Percentiles rank a stretch among this genome's conserved stretches.
phyloP scores from a whole-genome alignment of 108 stramenopile genomes.

The Discostella pseudostelligera region DNA sequence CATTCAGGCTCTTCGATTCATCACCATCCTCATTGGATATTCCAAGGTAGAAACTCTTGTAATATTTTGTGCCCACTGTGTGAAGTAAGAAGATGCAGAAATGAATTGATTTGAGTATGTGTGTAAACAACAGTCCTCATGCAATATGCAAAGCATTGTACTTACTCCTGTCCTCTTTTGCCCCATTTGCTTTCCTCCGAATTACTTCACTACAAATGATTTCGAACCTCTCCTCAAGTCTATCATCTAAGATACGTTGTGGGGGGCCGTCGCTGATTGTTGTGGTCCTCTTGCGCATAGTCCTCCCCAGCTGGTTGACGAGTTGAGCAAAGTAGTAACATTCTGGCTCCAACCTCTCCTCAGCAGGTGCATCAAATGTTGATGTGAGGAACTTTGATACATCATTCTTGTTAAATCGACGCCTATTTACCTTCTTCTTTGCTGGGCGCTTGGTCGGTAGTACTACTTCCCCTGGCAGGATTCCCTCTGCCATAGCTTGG shows the following conservation, averaged over 20 bases:
- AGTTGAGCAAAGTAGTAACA: constrained; percentile 3
- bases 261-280: constrained; percentile 1
- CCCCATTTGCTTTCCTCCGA: background rate
- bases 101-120: background rate
- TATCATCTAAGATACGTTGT: background rate
- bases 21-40: background rate
- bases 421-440: background rate
- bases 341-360: constrained; percentile 4
- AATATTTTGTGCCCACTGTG: constrained; percentile 7
- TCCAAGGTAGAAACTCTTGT: constrained; percentile 11
- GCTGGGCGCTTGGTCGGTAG: background rate
- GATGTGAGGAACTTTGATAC: background rate
- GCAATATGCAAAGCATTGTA: background rate
- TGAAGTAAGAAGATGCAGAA: background rate
- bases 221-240: background rate
- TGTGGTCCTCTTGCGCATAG: background rate
- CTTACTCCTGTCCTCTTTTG: constrained; percentile 2
- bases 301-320: background rate
- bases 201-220: constrained; percentile 1
- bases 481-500: background rate
- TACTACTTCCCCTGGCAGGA: background rate
- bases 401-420: background rate
- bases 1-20: background rate
- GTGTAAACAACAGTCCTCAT: background rate
- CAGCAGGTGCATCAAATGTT: background rate